Conservation (phyloP, 192 early-diverging fungal species). For the Lobulomyces angularis region DNA sequence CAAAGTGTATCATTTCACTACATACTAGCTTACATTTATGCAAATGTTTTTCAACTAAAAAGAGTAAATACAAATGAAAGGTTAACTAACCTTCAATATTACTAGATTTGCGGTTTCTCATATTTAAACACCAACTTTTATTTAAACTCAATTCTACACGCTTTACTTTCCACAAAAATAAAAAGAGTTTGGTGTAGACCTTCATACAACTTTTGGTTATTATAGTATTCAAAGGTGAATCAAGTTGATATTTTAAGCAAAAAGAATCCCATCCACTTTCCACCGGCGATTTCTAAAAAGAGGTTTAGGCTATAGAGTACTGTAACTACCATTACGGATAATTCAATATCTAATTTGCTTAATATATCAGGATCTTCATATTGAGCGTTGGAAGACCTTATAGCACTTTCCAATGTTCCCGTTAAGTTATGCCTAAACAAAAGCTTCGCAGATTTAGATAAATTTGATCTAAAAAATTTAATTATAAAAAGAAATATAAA, state of each 20-base stretch:
- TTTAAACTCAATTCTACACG: slow-evolving; percentile 46
- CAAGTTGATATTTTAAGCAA: slow-evolving; percentile 71
- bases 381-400: slow-evolving; percentile 81
- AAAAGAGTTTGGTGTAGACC: slow-evolving; percentile 69
- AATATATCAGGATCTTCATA: slow-evolving; percentile 67
- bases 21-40: slow-evolving; percentile 56
- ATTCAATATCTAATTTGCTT: slow-evolving; percentile 61
- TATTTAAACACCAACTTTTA: neutral
- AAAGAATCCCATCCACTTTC: slow-evolving; percentile 90
- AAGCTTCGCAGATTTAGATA: slow-evolving; percentile 52
- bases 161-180: slow-evolving; percentile 82
- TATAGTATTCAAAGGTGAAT: slow-evolving; percentile 74
- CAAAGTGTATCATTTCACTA: slow-evolving; percentile 87
- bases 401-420: slow-evolving; percentile 67
- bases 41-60: slow-evolving; percentile 33
- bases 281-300: slow-evolving; percentile 30
- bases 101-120: neutral
- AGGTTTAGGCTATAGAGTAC: neutral
- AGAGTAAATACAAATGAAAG: slow-evolving; percentile 4
- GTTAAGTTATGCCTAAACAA: slow-evolving; percentile 84
- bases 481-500: neutral
- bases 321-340: slow-evolving; percentile 48
- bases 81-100: slow-evolving; percentile 12
- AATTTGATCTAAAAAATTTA: slow-evolving; percentile 11
- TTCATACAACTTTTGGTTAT: slow-evolving; percentile 60